These are phyloP conservation scores for Quercus glauca DNA, from an alignment of 306 rosid genomes.

Conservation along the genomic window DNA sequence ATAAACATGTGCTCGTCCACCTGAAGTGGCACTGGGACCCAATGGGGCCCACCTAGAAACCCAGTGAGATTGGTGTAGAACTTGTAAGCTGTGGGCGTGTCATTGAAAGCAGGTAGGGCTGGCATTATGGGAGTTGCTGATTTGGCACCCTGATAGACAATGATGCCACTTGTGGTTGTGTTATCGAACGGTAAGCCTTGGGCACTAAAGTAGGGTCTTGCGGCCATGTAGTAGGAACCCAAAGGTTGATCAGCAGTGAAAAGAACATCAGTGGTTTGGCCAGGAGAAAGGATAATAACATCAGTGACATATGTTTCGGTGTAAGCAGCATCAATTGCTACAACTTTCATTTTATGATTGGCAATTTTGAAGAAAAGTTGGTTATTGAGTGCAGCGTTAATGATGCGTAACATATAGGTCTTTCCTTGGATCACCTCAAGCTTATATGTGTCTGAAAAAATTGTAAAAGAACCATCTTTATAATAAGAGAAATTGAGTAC, in stretches of 20 bases:
- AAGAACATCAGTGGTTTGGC: slow-evolving; percentile 64
- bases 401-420: slow-evolving; percentile 53
- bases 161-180: slow-evolving; percentile 38
- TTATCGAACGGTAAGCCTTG: neutral
- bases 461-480: neutral
- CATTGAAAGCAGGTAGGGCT: slow-evolving; percentile 22
- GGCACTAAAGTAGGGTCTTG: slow-evolving; percentile 23
- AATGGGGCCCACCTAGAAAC: slow-evolving; percentile 40
- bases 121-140: slow-evolving; percentile 42
- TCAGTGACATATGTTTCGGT: slow-evolving; percentile 44
- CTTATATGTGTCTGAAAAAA: slow-evolving; percentile 25
- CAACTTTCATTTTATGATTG: slow-evolving; percentile 58
- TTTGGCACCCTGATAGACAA: slow-evolving; percentile 28
- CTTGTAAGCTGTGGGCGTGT: slow-evolving; percentile 49
- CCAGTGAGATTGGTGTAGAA: slow-evolving; percentile 42
- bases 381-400: slow-evolving; percentile 59
- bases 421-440: slow-evolving; percentile 45
- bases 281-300: slow-evolving; percentile 41
- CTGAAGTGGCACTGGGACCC: slow-evolving; percentile 41
- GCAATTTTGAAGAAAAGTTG: slow-evolving; percentile 66
- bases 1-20: slow-evolving; percentile 57
- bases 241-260: slow-evolving; percentile 28
- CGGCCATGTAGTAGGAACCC: slow-evolving; percentile 70
- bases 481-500: no score
- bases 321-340: slow-evolving; percentile 60